Conservation (phyloP, 176 grass and related monocot genomes). For the Dendrocalamus sinicus region DNA sequence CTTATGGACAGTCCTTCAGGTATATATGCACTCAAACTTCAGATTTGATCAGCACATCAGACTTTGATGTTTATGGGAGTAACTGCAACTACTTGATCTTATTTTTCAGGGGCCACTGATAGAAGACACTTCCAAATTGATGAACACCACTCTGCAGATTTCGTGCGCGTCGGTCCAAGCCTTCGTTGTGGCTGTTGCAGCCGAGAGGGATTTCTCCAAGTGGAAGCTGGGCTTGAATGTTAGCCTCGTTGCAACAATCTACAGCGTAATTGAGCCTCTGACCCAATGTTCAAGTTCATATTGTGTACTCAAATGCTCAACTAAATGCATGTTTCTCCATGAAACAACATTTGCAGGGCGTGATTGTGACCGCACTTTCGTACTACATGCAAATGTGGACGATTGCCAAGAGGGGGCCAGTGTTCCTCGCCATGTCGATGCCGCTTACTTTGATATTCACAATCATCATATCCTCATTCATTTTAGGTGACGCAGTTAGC, state of each 20-base stretch:
- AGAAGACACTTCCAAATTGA: slow-evolving; percentile 75
- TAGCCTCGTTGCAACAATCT: slow-evolving; percentile 54
- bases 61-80: neutral
- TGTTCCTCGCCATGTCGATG: slow-evolving; percentile 78
- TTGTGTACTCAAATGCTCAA: neutral
- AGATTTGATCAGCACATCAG: neutral
- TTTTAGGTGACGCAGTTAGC: slow-evolving; percentile 69
- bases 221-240: slow-evolving; percentile 66
- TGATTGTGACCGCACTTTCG: slow-evolving; percentile 58
- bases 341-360: slow-evolving; percentile 48
- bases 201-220: slow-evolving; percentile 63
- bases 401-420: slow-evolving; percentile 64
- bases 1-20: slow-evolving; percentile 68
- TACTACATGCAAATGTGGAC: slow-evolving; percentile 91
- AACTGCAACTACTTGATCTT: neutral
- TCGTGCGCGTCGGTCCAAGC: slow-evolving; percentile 66
- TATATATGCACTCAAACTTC: neutral
- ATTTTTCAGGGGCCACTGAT: slow-evolving; percentile 57
- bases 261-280: slow-evolving; percentile 42
- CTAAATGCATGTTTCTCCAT: neutral
- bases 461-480: slow-evolving; percentile 53
- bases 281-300: neutral
- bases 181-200: slow-evolving; percentile 66
- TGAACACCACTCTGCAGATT: slow-evolving; percentile 73
- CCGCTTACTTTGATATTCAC: slow-evolving; percentile 75